Evolutionary conservation across 257 asterid genomes (phyloP).

Genomic region (Fraxinus americana): DNA sequence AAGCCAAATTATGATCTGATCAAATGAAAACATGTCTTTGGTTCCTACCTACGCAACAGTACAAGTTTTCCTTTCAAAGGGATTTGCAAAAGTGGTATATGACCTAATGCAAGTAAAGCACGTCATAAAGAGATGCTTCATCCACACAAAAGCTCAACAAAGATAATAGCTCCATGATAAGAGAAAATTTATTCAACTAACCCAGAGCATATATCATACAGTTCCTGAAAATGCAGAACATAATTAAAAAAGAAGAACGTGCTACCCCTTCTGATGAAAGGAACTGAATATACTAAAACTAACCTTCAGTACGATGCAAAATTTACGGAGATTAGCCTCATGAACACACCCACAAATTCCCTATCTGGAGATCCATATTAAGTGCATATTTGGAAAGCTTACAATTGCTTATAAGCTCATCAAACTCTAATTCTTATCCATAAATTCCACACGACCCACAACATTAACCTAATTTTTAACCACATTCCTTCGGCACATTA

Average conservation of each 20-base stretch:
- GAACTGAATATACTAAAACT: not conserved
- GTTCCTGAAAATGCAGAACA: not conserved
- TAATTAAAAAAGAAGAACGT: not conserved
- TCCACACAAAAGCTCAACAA: not conserved
- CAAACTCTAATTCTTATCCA: too few relatives aligned
- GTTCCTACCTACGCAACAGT: not conserved
- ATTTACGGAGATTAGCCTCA: not conserved
- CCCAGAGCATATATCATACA: not conserved
- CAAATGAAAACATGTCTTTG: not conserved
- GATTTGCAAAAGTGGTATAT: not conserved
- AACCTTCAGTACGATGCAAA: not conserved
- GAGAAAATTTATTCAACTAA: not conserved
- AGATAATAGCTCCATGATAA: not conserved
- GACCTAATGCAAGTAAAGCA: not conserved
- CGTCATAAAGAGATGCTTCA: not conserved
- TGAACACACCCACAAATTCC: not conserved
- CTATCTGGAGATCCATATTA: not conserved
- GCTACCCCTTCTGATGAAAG: not conserved
- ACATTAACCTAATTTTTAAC: too few relatives aligned
- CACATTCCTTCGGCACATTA: too few relatives aligned
- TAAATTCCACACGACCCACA: too few relatives aligned
- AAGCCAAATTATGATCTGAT: not conserved
- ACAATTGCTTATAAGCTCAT: too few relatives aligned
- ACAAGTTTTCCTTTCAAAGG: not conserved
- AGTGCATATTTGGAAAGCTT: too few relatives aligned